phyloP scores from a whole-genome alignment of 352 stramenopile genomes.

The Chrysophaeum taylorii region DNA sequence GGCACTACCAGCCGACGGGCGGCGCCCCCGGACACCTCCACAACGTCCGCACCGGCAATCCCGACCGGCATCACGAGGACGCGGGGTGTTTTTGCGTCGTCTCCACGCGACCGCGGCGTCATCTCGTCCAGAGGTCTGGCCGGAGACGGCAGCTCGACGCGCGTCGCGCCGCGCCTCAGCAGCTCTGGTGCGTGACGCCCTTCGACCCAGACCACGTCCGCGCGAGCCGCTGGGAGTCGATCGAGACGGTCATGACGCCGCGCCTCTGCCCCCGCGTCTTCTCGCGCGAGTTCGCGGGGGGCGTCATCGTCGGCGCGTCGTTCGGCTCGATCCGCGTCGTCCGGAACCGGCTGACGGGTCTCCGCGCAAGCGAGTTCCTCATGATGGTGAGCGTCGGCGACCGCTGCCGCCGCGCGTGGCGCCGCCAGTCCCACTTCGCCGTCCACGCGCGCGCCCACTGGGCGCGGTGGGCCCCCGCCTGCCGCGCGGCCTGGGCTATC shows the following conservation, averaged over 20 bases:
- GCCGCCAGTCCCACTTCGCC: background rate
- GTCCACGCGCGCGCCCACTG: background rate
- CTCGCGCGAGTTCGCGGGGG: background rate
- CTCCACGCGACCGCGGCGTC: no score
- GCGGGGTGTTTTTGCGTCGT: no score
- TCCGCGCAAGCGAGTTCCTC: background rate
- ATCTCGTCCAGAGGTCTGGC: no score
- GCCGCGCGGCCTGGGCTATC: background rate
- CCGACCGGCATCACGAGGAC: no score
- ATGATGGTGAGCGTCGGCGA: constrained; percentile 6
- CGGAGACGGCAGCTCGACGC: background rate
- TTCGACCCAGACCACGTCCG: background rate
- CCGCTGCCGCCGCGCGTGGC: constrained; percentile 2
- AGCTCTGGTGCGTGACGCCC: constrained; percentile 16
- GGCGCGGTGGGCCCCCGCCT: background rate
- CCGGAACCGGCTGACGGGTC: background rate
- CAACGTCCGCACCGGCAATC: no score
- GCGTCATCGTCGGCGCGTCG: constrained; percentile 4
- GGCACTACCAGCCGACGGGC: no score
- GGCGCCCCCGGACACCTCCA: no score
- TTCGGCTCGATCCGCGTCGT: background rate
- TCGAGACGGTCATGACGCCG: constrained; percentile 9
- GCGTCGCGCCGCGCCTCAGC: background rate
- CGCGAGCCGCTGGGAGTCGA: background rate
- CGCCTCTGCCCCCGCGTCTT: constrained; percentile 8